Base-by-base conservation (phyloP, 306 rosid species). In the Comarum palustre region DNA sequence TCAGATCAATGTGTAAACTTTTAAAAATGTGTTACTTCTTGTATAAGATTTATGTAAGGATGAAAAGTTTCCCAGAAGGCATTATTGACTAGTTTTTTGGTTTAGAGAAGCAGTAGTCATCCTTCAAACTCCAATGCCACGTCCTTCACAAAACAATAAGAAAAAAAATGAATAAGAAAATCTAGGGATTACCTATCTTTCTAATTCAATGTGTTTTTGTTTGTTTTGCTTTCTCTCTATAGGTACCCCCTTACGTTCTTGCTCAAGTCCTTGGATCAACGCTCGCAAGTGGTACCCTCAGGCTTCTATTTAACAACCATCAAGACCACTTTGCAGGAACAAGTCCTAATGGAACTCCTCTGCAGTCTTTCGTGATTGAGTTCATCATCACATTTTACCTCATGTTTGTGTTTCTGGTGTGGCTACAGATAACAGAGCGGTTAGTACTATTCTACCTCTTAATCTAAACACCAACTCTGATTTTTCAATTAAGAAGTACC, bases 391-490 rank as follows among this genome's bases (percentile, higher is more conserved):
- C 99, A 0, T 89, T 91, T 78, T 79, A 71, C 80, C 95, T 94
- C 76, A 88, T 88, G 96, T 87, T 91, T 45, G 86, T 85, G 81
- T 94, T 5, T 91, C 95, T 5, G 96, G 91, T 1, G 91, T 94
- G 20, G 84, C 96, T 31, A 88, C 97, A 0, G 99, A 94, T 77
- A 89, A 81, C 76, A 84, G 95, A 79, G 96, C 94, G 77, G 97
- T 94, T 76, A 72, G 62, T 55, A 4, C 6, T 38, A 6, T 43
- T 1, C 46, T 38, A 25, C 10, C 60, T 47, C 51, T 46, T 46
- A 46, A 14, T 15, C 7, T 46, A 1, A 46, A 46, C 9, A 52
- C 6, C 19, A 22, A 4, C 65, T 16, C 24, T 1, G 3, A 14
- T 7, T 39, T 55, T 43, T 46, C 17, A 4, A 38, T 38, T 22